phyloP scores from a whole-genome alignment of 139 green algal genomes.

The Micractinium sp. region DNA sequence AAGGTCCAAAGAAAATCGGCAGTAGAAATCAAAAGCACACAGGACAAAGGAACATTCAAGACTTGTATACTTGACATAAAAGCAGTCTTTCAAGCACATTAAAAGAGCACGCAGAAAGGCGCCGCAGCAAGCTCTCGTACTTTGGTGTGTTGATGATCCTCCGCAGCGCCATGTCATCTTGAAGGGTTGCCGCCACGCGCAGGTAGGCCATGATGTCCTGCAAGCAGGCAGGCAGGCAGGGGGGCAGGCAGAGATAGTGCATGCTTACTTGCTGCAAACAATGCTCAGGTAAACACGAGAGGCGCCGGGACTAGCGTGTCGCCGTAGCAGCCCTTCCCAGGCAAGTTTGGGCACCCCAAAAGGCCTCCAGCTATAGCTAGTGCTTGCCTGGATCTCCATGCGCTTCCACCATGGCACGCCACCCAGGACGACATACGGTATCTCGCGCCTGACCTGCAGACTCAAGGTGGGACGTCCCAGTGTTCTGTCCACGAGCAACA shows the following conservation, averaged over 20 bases:
- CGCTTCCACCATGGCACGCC: conserved; percentile 57
- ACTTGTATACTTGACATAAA: too few relatives aligned
- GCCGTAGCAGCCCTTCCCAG: neutral
- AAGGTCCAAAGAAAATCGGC: too few relatives aligned
- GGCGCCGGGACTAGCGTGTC: too few relatives aligned
- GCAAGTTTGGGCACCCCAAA: neutral
- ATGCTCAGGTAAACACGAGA: too few relatives aligned
- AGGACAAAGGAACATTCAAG: too few relatives aligned
- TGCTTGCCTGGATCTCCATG: conserved; percentile 45
- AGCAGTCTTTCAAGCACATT: too few relatives aligned
- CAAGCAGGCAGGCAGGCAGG: neutral
- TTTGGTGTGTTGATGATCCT: too few relatives aligned
- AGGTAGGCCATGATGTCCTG: conserved; percentile 66
- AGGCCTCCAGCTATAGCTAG: too few relatives aligned
- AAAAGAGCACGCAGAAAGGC: too few relatives aligned
- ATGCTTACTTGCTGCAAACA: too few relatives aligned
- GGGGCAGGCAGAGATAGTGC: neutral
- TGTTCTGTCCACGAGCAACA: neutral
- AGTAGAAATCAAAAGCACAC: too few relatives aligned
- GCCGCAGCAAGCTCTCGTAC: too few relatives aligned
- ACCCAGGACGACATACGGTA: conserved; percentile 57
- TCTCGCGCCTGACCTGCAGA: conserved; percentile 10
- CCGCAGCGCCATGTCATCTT: neutral
- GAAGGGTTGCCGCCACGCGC: conserved; percentile 18
- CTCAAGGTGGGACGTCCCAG: neutral